These are phyloP conservation scores for Lathyrus aphaca DNA, from an alignment of 306 rosid genomes.

Conservation along the genomic window DNA sequence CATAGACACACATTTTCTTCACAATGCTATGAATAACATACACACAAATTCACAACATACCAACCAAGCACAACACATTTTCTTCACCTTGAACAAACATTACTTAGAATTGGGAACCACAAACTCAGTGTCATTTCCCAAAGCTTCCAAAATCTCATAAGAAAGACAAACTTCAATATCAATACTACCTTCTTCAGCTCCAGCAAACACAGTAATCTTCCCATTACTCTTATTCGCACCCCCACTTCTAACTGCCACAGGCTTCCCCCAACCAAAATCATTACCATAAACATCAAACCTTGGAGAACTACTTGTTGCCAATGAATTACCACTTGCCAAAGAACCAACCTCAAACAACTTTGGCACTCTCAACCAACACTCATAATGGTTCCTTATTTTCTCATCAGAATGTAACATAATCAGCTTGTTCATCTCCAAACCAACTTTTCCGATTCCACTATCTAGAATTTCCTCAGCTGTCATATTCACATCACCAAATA, in stretches of 20 bases:
- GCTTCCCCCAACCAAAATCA: conserved; percentile 55
- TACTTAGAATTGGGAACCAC: neutral
- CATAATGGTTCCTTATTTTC: neutral
- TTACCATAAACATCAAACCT: conserved; percentile 50
- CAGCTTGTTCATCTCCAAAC: conserved; percentile 47
- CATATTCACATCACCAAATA: neutral
- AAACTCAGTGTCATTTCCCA: conserved; percentile 44
- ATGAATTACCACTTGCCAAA: neutral
- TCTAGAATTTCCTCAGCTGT: conserved; percentile 41
- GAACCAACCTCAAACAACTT: rapidly evolving
- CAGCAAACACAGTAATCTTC: conserved; percentile 39
- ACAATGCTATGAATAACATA: too few relatives aligned
- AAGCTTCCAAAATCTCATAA: conserved; percentile 37
- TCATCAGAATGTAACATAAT: conserved; percentile 36
- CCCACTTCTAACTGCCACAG: conserved; percentile 52
- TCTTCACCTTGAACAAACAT: neutral
- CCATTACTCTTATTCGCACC: conserved; percentile 35
- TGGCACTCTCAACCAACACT: conserved; percentile 44
- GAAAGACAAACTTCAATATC: conserved; percentile 49
- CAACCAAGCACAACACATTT: too few relatives aligned
- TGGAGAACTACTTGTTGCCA: conserved; percentile 45
- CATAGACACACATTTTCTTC: too few relatives aligned
- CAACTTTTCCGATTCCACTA: conserved; percentile 40
- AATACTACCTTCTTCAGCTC: conserved; percentile 51
- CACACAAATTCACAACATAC: too few relatives aligned